Evolutionary conservation across 1,284 basidiomycete species (phyloP).

Genomic region (Jaminaea rosea): DNA sequence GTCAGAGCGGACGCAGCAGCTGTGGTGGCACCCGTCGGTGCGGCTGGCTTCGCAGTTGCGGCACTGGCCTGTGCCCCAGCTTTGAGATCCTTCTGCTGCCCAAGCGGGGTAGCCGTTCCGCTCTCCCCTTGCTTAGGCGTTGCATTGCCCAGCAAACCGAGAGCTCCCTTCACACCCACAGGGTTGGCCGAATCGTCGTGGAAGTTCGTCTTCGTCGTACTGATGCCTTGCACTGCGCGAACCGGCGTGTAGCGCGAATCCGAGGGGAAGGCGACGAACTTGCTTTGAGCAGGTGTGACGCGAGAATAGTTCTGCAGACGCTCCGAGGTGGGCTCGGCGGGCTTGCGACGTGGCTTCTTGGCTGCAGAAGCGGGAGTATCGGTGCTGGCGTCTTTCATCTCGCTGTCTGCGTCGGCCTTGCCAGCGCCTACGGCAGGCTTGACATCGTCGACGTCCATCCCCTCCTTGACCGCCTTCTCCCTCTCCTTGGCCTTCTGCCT

Average conservation of each 20-base stretch:
- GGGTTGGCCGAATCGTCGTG: conserved; percentile 31
- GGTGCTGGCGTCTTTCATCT: conserved; percentile 27
- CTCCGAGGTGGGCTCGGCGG: conserved; percentile 64
- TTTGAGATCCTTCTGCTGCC: conserved; percentile 4
- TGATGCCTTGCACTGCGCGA: conserved; percentile 56
- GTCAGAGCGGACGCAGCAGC: conserved; percentile 1
- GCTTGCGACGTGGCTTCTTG: conserved; percentile 50
- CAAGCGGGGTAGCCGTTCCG: conserved; percentile 25
- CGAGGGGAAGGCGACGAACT: conserved; percentile 70
- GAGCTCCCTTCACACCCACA: conserved; percentile 18
- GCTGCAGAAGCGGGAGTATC: conserved; percentile 4
- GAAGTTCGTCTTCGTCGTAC: conserved; percentile 14
- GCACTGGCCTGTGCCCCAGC: conserved; percentile 8
- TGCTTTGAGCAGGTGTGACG: conserved; percentile 80
- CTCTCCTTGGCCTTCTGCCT: conserved; percentile 41
- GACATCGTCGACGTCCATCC: conserved; percentile 35
- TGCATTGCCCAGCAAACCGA: conserved; percentile 21
- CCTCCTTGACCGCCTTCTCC: conserved; percentile 27
- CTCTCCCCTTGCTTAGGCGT: conserved; percentile 29
- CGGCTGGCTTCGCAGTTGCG: conserved; percentile 4
- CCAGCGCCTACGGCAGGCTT: conserved; percentile 4
- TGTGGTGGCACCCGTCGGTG: neutral
- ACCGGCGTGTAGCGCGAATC: conserved; percentile 82
- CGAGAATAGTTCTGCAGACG: conserved; percentile 79
- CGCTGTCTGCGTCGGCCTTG: conserved; percentile 5